Evolutionary conservation across 2,329 filamentous ascomycete species (phyloP).

Genomic region (Xylariaceae sp.): DNA sequence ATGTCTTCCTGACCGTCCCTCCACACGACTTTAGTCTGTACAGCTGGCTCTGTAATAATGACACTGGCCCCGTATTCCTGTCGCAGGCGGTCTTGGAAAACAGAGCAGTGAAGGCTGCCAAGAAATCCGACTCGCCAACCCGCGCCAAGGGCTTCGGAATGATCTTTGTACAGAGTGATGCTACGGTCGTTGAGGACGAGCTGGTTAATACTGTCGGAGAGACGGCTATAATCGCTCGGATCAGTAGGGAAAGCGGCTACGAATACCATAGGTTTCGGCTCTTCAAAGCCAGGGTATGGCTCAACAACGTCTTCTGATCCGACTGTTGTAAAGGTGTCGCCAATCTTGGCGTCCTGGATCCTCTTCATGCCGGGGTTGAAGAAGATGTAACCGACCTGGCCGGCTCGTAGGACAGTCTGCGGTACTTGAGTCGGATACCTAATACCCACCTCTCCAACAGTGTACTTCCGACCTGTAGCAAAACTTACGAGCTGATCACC

Average conservation of each 20-base stretch:
- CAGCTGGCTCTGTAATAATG: conserved; percentile 93
- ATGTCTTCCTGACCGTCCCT: conserved; percentile 71
- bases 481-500: conserved; percentile 86
- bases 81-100: conserved; percentile 90
- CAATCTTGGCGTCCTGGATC: conserved; percentile 91
- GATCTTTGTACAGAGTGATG: conserved; percentile 89
- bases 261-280: conserved; percentile 98
- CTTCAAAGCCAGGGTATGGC: conserved; percentile 86
- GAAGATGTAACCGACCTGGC: conserved; percentile 92
- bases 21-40: conserved; percentile 84
- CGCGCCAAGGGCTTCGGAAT: conserved; percentile 86
- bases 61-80: conserved; percentile 93
- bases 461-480: conserved; percentile 84
- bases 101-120: conserved; percentile 97
- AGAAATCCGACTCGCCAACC: conserved; percentile 94
- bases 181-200: conserved; percentile 92
- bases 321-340: conserved; percentile 86
- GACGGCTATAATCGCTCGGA: conserved; percentile 76
- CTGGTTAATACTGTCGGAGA: conserved; percentile 92
- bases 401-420: conserved; percentile 75
- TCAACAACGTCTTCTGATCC: conserved; percentile 73
- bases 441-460: conserved; percentile 92
- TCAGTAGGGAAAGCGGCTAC: conserved; percentile 95
- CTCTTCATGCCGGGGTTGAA: conserved; percentile 99
- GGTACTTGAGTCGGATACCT: conserved; percentile 87